These are phyloP conservation scores for Penstemon davidsonii DNA, from an alignment of 257 asterid genomes.

Conservation along the genomic window DNA sequence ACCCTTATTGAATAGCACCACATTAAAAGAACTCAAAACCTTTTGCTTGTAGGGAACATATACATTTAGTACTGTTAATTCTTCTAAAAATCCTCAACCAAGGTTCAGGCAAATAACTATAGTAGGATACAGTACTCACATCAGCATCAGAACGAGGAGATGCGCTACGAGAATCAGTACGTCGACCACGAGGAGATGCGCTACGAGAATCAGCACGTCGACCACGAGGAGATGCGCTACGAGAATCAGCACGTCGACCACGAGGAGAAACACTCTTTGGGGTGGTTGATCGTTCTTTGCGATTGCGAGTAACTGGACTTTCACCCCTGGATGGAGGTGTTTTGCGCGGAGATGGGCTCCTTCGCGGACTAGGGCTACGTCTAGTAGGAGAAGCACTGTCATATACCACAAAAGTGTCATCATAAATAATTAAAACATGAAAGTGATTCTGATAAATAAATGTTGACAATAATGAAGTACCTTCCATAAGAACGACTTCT, in stretches of 20 bases:
- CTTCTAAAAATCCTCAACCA: not conserved
- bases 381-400: constrained; percentile 76
- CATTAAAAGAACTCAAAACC: too few relatives aligned
- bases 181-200: too few relatives aligned
- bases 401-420: constrained; percentile 19
- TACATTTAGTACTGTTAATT: too few relatives aligned
- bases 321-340: constrained; percentile 54
- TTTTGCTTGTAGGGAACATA: too few relatives aligned
- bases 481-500: constrained; percentile 76
- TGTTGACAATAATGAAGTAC: constrained; percentile 32
- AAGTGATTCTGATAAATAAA: not conserved
- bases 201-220: constrained; percentile 23
- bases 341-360: constrained; percentile 69
- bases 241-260: constrained; percentile 2
- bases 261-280: constrained; percentile 79
- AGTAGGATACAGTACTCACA: constrained; percentile 41
- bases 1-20: too few relatives aligned
- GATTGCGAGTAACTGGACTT: constrained; percentile 58
- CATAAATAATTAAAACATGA: constrained; percentile 11
- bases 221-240: not conserved
- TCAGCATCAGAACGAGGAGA: constrained; percentile 75
- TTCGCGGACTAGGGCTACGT: constrained; percentile 69
- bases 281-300: constrained; percentile 53
- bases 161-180: too few relatives aligned
- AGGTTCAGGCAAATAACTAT: not conserved